Evolutionary conservation across 176 grass and related monocot species (phyloP).

Genomic region (Oryza nivara): DNA sequence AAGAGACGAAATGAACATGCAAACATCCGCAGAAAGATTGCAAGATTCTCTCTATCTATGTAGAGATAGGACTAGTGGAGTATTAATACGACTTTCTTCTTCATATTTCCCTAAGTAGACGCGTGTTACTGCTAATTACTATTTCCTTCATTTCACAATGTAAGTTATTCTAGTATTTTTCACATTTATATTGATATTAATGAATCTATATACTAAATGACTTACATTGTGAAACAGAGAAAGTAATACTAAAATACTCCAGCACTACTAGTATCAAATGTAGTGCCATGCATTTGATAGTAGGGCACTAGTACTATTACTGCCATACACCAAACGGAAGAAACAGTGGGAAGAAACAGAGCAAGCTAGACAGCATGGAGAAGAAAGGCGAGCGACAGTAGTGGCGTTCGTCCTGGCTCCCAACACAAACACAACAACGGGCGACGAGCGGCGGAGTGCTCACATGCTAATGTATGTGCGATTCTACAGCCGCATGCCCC

Average conservation of each 20-base stretch:
- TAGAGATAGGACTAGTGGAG: too few relatives aligned
- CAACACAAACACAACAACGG: background rate
- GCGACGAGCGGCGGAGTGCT: slow-evolving; percentile 13
- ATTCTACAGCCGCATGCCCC: background rate
- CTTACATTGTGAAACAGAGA: too few relatives aligned
- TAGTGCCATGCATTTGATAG: background rate
- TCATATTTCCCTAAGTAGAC: background rate
- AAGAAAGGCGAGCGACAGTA: background rate
- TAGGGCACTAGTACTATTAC: background rate
- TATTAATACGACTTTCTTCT: background rate
- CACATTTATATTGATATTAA: too few relatives aligned
- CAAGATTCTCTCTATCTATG: background rate
- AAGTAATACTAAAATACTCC: background rate
- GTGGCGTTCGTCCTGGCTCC: slow-evolving; percentile 14
- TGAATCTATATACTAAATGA: too few relatives aligned
- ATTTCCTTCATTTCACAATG: too few relatives aligned
- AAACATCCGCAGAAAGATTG: background rate
- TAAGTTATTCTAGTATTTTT: too few relatives aligned
- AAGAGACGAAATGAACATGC: background rate
- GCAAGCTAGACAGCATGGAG: background rate
- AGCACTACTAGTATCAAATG: background rate
- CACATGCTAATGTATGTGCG: slow-evolving; percentile 11
- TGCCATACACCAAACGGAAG: background rate
- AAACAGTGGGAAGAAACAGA: background rate
- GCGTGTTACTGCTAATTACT: background rate